A percentile compares a stretch with the other conserved stretches of the same genome.
Evolutionary conservation across 2,329 filamentous ascomycete species (phyloP).

Genomic region (Aspergillus candidus): DNA sequence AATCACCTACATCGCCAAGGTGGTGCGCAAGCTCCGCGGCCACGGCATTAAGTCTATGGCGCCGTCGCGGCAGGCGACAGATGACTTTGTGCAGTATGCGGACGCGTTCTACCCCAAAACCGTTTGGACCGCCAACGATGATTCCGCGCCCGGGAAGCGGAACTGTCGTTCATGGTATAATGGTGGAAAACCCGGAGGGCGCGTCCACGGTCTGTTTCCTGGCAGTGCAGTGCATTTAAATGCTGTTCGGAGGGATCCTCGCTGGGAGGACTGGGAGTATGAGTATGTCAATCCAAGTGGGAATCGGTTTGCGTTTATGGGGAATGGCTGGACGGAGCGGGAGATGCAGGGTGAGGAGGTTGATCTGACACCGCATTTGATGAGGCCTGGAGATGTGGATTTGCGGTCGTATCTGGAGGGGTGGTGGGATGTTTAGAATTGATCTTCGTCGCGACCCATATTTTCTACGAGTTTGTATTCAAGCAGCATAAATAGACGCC

Average conservation of each 20-base stretch:
- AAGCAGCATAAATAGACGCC: too few relatives aligned
- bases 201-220: constrained; percentile 65
- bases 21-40: constrained; percentile 59
- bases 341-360: constrained; percentile 48
- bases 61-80: constrained; percentile 53
- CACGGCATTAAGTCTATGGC: constrained; percentile 61
- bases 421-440: constrained; percentile 53
- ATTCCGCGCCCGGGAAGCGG: constrained; percentile 42
- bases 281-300: constrained; percentile 39
- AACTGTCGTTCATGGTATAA: constrained; percentile 70
- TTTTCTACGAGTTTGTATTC: too few relatives aligned
- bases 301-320: constrained; percentile 53
- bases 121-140: constrained; percentile 35
- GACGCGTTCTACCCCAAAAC: constrained; percentile 49
- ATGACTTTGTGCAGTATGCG: constrained; percentile 46
- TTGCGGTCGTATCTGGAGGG: constrained; percentile 59
- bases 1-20: constrained; percentile 58
- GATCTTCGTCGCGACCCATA: too few relatives aligned
- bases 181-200: constrained; percentile 54
- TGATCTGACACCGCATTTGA: constrained; percentile 61
- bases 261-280: constrained; percentile 57
- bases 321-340: constrained; percentile 59
- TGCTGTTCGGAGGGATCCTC: constrained; percentile 49
- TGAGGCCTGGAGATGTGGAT: constrained; percentile 51
- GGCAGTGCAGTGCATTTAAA: constrained; percentile 60